phyloP scores from a whole-genome alignment of 108 stramenopile genomes.

The Licmophora abbreviata region DNA sequence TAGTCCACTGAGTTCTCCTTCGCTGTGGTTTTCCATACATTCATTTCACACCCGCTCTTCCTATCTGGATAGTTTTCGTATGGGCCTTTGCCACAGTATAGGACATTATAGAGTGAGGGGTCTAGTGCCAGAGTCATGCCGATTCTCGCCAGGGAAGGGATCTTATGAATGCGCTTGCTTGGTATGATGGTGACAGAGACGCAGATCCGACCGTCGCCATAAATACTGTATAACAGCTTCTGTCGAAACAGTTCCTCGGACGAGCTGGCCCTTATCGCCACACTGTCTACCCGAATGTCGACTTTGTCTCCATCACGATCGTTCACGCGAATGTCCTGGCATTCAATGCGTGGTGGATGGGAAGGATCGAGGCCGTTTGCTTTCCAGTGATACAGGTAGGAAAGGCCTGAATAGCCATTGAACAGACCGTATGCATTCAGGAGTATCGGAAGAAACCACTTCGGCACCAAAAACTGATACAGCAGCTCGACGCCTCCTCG shows the following conservation, averaged over 20 bases:
- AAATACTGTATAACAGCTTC: conserved; percentile 12
- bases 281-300: background rate
- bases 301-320: no score
- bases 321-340: no score
- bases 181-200: conserved; percentile 16
- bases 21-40: conserved; percentile 26
- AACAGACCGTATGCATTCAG: background rate
- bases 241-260: conserved; percentile 3
- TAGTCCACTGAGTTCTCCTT: conserved; percentile 32
- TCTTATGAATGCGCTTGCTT: background rate
- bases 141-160: conserved; percentile 50
- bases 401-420: conserved; percentile 12
- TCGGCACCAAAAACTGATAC: conserved; percentile 19
- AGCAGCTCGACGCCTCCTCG: conserved; percentile 51
- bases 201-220: conserved; percentile 15
- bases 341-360: conserved; percentile 13
- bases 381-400: conserved; percentile 35
- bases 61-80: conserved; percentile 72
- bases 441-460: conserved; percentile 6
- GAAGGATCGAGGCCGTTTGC: conserved; percentile 22
- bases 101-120: conserved; percentile 20
- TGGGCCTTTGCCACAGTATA: conserved; percentile 57
- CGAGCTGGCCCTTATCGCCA: background rate
- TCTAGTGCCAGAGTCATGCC: conserved; percentile 44
- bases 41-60: conserved; percentile 26